phyloP scores from a whole-genome alignment of 129 eudicot genomes.

The Chrysanthemum lavandulifolium region DNA sequence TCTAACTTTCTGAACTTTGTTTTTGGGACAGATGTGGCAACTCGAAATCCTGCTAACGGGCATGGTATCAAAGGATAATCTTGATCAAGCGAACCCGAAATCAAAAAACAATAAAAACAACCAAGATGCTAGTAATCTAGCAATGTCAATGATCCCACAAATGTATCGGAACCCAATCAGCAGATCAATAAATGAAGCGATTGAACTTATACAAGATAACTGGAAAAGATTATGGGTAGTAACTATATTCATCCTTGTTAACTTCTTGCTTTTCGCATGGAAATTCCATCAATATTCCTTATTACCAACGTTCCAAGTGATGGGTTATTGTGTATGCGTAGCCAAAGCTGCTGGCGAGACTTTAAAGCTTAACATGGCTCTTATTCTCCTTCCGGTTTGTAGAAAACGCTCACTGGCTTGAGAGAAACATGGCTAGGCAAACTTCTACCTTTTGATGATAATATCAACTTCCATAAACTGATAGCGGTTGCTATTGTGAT shows the following conservation, averaged over 20 bases:
- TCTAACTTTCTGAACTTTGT: conserved; percentile 8
- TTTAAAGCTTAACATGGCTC: conserved; percentile 70
- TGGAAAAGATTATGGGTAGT: conserved; percentile 77
- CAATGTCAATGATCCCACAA: conserved; percentile 85
- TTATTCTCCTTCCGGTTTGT: conserved; percentile 65
- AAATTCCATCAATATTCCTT: conserved; percentile 44
- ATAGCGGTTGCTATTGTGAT: conserved; percentile 48
- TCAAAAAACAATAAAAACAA: conserved; percentile 6
- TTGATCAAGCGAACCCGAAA: conserved; percentile 25
- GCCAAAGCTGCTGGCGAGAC: conserved; percentile 75
- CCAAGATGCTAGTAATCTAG: conserved; percentile 44
- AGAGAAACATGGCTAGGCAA: conserved; percentile 48
- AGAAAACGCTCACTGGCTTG: conserved; percentile 57
- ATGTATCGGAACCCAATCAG: conserved; percentile 52
- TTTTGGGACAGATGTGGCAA: conserved; percentile 85
- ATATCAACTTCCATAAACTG: conserved; percentile 54
- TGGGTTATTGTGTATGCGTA: conserved; percentile 65
- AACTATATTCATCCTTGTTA: conserved; percentile 40
- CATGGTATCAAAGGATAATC: conserved; percentile 45
- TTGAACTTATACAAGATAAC: conserved; percentile 58
- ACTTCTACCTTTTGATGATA: conserved; percentile 57
- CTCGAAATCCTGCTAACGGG: conserved; percentile 82
- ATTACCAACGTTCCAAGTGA: conserved; percentile 42
- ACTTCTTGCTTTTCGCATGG: conserved; percentile 57
- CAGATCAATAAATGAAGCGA: conserved; percentile 38